phyloP scores from a whole-genome alignment of 1,284 basidiomycete genomes.

The Cryptococcus wingfieldii region DNA sequence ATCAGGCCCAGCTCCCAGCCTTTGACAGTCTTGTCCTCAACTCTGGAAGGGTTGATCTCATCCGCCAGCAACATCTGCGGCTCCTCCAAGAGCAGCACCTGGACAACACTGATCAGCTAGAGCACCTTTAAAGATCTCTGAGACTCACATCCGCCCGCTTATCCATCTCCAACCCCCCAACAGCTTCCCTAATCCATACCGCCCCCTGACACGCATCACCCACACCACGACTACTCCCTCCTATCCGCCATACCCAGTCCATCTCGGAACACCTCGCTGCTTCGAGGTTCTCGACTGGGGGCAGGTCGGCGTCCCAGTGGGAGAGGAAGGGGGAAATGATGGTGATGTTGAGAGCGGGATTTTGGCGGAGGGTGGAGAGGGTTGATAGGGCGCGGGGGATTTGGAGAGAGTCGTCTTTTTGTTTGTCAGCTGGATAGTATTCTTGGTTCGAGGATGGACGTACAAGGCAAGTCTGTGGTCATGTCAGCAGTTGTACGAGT shows the following conservation, averaged over 20 bases:
- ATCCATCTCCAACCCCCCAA: constrained; percentile 3
- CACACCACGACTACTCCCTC: background rate
- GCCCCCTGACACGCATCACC: constrained; percentile 8
- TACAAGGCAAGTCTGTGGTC: background rate
- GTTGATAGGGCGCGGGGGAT: constrained; percentile 10
- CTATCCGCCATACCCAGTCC: constrained; percentile 16
- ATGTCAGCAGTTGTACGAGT: background rate
- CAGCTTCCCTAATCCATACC: constrained; percentile 11
- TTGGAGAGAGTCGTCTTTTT: constrained; percentile 6
- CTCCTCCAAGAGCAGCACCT: constrained; percentile 18
- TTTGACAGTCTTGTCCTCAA: constrained; percentile 3
- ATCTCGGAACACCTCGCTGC: constrained; percentile 2
- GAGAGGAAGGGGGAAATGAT: constrained; percentile 10
- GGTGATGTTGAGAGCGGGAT: constrained; percentile 4
- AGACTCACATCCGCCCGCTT: constrained; percentile 18
- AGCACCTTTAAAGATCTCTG: background rate
- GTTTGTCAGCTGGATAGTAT: background rate
- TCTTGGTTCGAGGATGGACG: background rate
- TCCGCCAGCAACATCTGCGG: constrained; percentile 16
- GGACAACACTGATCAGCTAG: background rate
- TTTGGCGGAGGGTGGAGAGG: background rate
- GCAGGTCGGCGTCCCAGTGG: constrained; percentile 1
- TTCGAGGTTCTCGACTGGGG: constrained; percentile 3
- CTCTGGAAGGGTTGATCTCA: constrained; percentile 1
- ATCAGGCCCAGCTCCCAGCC: constrained; percentile 20